A percentile compares a stretch with the other conserved stretches of the same genome.
phyloP scores from a whole-genome alignment of 2,329 filamentous ascomycete species.

The Tolypocladium pustulatum region DNA sequence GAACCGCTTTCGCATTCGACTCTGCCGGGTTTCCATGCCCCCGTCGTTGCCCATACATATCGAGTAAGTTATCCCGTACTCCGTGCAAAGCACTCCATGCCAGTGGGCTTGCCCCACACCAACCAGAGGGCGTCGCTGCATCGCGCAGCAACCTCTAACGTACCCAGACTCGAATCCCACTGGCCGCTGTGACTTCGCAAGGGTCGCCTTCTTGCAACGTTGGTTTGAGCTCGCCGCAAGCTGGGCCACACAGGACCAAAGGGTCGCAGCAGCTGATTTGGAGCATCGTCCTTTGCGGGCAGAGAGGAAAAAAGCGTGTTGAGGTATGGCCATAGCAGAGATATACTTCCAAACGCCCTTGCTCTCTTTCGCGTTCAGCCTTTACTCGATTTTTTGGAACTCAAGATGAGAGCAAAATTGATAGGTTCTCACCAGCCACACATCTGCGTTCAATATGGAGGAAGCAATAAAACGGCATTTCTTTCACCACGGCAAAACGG shows the following conservation, averaged over 20 bases:
- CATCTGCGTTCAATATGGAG: slow-evolving; percentile 29
- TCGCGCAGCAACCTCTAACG: not conserved
- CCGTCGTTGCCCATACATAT: not conserved
- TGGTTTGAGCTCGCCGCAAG: not conserved
- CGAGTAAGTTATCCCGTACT: not conserved
- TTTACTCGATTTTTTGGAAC: not conserved
- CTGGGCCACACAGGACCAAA: not conserved
- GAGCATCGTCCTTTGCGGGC: not conserved
- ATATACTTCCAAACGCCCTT: not conserved
- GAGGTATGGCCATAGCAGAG: not conserved
- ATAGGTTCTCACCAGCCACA: not conserved
- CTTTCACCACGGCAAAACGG: slow-evolving; percentile 33
- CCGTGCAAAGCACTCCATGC: not conserved
- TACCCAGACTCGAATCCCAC: not conserved
- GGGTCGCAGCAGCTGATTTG: not conserved
- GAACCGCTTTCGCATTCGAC: not conserved
- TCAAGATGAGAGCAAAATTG: not conserved
- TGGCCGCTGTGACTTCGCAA: not conserved
- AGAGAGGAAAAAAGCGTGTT: not conserved
- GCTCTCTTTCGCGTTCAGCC: not conserved
- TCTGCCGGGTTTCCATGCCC: not conserved
- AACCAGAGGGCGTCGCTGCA: not conserved
- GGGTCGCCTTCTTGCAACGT: not conserved
- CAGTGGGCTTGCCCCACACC: not conserved
- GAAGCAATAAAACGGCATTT: slow-evolving; percentile 36